phyloP scores from a whole-genome alignment of 2,329 filamentous ascomycete species.

The Colletotrichum godetiae region DNA sequence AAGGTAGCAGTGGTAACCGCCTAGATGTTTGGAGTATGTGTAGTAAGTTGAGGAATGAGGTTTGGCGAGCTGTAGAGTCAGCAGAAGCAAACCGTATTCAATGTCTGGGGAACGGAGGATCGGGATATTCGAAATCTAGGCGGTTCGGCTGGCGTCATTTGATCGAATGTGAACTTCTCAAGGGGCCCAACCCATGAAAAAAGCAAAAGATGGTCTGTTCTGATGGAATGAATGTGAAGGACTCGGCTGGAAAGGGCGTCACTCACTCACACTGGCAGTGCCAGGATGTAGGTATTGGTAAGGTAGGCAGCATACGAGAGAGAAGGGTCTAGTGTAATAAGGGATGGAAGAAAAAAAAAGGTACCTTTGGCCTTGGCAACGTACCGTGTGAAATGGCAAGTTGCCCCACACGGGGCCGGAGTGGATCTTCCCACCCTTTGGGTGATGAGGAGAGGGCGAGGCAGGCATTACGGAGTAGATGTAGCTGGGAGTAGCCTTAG shows the following conservation, averaged over 20 bases:
- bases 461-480: neutral
- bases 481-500: conserved; percentile 8
- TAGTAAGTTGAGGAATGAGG: neutral
- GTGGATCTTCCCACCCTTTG: neutral
- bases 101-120: neutral
- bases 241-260: neutral
- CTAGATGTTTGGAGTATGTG: neutral
- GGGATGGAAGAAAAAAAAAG: neutral
- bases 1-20: neutral
- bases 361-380: conserved; percentile 2
- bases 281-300: neutral
- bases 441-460: neutral
- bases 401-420: neutral
- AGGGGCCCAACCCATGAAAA: neutral
- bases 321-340: neutral
- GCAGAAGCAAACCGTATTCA: neutral
- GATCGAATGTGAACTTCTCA: neutral
- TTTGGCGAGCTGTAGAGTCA: neutral
- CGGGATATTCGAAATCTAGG: no score
- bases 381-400: neutral
- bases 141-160: neutral
- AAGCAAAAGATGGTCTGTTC: neutral
- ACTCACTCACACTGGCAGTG: no score
- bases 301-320: no score
- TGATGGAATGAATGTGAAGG: neutral